Evolutionary conservation across 202 grass and related monocot species (phyloP).

Genomic region (Carex arenaria): DNA sequence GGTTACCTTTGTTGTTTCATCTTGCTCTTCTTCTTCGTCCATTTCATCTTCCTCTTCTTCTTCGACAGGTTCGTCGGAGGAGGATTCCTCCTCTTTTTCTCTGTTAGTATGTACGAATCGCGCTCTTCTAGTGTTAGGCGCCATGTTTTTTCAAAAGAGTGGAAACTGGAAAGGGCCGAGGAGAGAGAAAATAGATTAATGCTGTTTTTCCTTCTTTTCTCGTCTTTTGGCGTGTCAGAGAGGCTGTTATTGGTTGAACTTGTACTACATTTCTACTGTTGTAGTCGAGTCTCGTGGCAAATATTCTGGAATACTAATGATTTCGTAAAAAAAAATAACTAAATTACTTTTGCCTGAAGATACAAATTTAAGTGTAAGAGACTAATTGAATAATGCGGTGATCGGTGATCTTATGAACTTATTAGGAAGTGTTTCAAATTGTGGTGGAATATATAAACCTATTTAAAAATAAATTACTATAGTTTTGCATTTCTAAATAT

Average conservation of each 20-base stretch:
- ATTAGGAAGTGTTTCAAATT: too few species aligned
- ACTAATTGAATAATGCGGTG: too few species aligned
- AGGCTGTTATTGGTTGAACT: too few species aligned
- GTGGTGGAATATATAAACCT: too few species aligned
- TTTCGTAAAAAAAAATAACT: background rate
- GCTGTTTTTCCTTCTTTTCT: background rate
- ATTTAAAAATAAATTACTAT: too few species aligned
- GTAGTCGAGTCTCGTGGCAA: too few species aligned
- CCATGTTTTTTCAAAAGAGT: slow-evolving; percentile 6
- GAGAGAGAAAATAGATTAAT: slow-evolving; percentile 15
- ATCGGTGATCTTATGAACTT: too few species aligned
- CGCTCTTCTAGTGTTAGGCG: background rate
- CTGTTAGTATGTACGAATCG: slow-evolving; percentile 19
- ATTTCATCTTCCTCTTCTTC: slow-evolving; percentile 26
- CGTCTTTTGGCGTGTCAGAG: background rate
- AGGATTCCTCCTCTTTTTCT: slow-evolving; percentile 27
- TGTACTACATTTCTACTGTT: too few species aligned
- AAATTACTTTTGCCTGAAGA: too few species aligned
- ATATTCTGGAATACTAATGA: too few species aligned
- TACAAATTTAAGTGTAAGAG: too few species aligned
- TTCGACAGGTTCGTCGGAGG: slow-evolving; percentile 32
- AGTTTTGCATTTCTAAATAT: too few species aligned
- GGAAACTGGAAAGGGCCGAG: slow-evolving; percentile 1
- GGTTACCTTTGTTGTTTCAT: slow-evolving; percentile 5
- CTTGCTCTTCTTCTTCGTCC: slow-evolving; percentile 24